Evolutionary conservation across 2,329 filamentous ascomycete species (phyloP), one percentile per base, ranked within the genome.

Genomic region (Hypomyces rosellus): DNA sequence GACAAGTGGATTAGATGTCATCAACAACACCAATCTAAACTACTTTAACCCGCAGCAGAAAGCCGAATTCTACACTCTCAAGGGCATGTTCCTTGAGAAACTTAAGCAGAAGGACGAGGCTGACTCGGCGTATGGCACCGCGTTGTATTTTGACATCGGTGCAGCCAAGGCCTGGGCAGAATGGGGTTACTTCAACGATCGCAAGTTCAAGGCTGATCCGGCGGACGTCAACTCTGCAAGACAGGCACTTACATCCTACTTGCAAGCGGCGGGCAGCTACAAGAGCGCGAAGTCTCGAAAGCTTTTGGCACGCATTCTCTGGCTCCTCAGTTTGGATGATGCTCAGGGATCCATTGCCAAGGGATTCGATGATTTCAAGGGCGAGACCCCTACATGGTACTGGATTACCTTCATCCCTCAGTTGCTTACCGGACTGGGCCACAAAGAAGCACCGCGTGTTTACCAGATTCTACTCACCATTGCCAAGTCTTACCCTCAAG

Each of bases 371-470:
- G 89, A 92, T 59, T 99, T 93, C 73, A 96, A 97, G 74, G 93
- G 93, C 46, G 95, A 99, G 60, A 95, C 90, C 2, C 90, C 91
- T 1, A 89, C 95, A 12, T 99, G 93, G 93, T 99, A 97, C 71
- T 99, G 93, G 93, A 96, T 97, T 59, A 97, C 92, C 0, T 99
- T 95, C 66, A 97, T 99, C 56, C 93, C 93, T 15, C 93, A 99
- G 68, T 78, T 99, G 39, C 81, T 99, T 33, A 92, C 89, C 40
- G 93, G 92, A 47, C 77, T 99, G 46, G 89, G 88, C 2, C 86
- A 96, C 63, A 91, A 92, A 60, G 95, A 99, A 69, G 92, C 90
- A 12, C 83, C 84, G 4, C 86, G 95, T 44, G 88, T 92, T 41
- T 87, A 93, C 65, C 81, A 82, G 46, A 89, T 99, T 45, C 78